phyloP scores from a whole-genome alignment of 2,329 filamentous ascomycete species.

The Aureobasidium leucospermi region DNA sequence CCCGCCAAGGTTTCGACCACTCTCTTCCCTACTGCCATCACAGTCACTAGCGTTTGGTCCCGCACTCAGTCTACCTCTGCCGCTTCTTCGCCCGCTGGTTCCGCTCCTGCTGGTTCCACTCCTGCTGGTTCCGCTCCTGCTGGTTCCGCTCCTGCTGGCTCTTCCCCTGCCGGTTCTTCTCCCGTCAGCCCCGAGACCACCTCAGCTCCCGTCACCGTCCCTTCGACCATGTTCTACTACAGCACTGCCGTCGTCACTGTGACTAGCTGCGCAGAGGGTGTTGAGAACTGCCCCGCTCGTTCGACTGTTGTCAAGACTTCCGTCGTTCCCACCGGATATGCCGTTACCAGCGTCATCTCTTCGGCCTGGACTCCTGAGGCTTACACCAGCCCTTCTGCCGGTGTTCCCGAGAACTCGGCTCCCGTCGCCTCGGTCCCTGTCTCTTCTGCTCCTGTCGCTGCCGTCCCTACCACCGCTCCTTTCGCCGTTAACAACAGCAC shows the following conservation, averaged over 20 bases:
- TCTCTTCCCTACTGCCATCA: constrained; percentile 2
- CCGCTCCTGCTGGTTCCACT: not conserved
- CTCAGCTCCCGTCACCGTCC: not conserved
- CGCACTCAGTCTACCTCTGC: not conserved
- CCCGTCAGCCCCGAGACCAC: constrained; percentile 8
- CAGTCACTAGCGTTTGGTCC: constrained; percentile 7
- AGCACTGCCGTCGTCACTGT: constrained; percentile 25
- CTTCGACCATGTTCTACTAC: constrained; percentile 16
- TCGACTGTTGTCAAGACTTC: not conserved
- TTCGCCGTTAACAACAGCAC: constrained; percentile 7
- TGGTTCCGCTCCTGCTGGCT: constrained; percentile 17
- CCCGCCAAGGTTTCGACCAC: not conserved
- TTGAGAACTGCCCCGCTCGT: constrained; percentile 19
- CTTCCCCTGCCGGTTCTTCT: not conserved
- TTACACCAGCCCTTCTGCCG: not conserved
- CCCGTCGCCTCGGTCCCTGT: not conserved
- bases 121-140: constrained; percentile 1
- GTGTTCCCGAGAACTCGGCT: constrained; percentile 3
- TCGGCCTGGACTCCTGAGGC: constrained; percentile 18
- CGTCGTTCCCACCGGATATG: not conserved
- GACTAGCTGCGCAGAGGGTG: constrained; percentile 29
- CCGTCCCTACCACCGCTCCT: constrained; percentile 14
- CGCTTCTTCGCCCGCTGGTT: not conserved
- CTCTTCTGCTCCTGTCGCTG: constrained; percentile 6
- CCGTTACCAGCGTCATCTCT: not conserved